Conservation (phyloP, 495 filamentous ascomycete genomes). For the Aspergillus panamensis region DNA sequence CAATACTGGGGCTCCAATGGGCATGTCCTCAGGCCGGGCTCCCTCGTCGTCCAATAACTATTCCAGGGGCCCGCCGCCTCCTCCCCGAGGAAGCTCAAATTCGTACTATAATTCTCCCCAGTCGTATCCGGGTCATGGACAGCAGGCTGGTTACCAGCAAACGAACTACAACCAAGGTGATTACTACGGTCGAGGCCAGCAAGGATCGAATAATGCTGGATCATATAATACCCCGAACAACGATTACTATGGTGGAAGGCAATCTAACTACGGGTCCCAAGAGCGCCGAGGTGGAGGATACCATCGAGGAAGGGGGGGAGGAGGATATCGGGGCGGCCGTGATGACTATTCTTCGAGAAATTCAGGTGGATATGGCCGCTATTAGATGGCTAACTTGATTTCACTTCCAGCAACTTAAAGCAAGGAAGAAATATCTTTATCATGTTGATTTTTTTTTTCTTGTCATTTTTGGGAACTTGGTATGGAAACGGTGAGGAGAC, state of each 20-base stretch:
- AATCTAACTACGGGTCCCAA: conserved; percentile 26
- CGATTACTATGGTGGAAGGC: conserved; percentile 24
- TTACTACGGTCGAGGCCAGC: conserved; percentile 31
- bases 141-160: conserved; percentile 28
- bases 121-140: conserved; percentile 11
- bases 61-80: conserved; percentile 40
- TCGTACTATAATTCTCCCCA: conserved; percentile 25
- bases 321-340: conserved; percentile 26
- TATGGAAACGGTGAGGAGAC: background rate
- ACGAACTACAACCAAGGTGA: conserved; percentile 23
- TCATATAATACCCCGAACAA: conserved; percentile 16
- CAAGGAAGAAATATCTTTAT: conserved; percentile 6
- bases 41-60: conserved; percentile 36
- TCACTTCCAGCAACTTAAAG: conserved; percentile 11
- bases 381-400: conserved; percentile 20
- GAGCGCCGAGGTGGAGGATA: conserved; percentile 29
- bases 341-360: conserved; percentile 29
- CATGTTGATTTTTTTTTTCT: conserved; percentile 17
- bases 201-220: too few relatives aligned
- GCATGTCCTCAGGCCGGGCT: conserved; percentile 38
- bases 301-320: conserved; percentile 15
- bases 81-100: conserved; percentile 35
- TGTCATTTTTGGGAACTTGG: conserved; percentile 13
- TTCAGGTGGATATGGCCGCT: conserved; percentile 40
- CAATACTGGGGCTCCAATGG: conserved; percentile 25